Base-by-base conservation (phyloP, 148 eudicot genomes). In the Amaranthus hypochondriacus region DNA sequence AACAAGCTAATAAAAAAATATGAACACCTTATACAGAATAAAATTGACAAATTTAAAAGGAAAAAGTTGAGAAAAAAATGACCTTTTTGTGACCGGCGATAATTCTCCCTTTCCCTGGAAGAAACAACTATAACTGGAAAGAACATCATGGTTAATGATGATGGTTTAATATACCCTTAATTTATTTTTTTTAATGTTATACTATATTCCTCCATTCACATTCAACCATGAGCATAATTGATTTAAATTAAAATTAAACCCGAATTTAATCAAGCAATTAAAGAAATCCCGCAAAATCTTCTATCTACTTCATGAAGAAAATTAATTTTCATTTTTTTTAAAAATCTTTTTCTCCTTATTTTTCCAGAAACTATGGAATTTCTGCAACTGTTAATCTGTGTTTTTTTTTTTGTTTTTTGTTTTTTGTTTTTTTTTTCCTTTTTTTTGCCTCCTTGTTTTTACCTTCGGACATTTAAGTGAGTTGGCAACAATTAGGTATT, bases 51-150 rank as follows among this genome's bases (percentile, higher is more conserved):
- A 43, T 28, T 28, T 28, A 28, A 28, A 28, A 48, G 6, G 66
- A 64, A 13, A 64, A 56, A 7, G 15, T 14, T 5, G 28, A 62
- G 15, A 62, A 47, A 62, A 54, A 50, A 62, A 57, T 56, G 12
- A 80, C 83, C 83, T 44, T 60, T 4, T 61, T 67, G 21, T 42
- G 78, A 69, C 12, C 14, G 68, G 39, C 57, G 51, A 54, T 69
- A 66, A 57, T 9, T 60, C 48, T 60, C 76, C 48, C 21, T 62
- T 10, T 73, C 68, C 50, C 14, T 14, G 56, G 79, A 69, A 71
- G 83, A 71, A 47, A 80, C 62, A 54, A 62, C 65, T 18, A 80
- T 76, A 5, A 56, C 76, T 18, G 83, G 83, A 54, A 80, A 80
- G 79, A 71, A 80, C 76, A 76, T 71, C 83, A 80, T 80, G 66